A percentile compares a stretch with the other conserved stretches of the same genome.
These are phyloP conservation scores for Lepraria neglecta DNA, from an alignment of 495 filamentous ascomycete genomes.

Conservation along the genomic window DNA sequence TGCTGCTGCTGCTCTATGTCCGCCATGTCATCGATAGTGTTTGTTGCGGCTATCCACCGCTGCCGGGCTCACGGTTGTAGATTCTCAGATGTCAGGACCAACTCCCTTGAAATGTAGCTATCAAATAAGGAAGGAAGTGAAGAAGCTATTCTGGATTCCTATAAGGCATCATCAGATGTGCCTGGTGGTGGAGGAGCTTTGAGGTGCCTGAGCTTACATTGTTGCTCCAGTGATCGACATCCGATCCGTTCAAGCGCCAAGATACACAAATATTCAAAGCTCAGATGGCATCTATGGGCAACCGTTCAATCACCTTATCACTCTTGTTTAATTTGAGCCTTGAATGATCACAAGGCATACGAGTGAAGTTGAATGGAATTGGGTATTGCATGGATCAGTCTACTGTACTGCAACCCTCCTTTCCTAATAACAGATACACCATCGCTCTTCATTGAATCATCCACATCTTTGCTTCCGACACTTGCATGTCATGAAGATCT, in stretches of 20 bases:
- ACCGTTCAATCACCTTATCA: neutral
- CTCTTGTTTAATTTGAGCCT: neutral
- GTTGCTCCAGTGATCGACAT: conserved; percentile 15
- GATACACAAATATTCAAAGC: neutral
- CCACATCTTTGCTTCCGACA: conserved; percentile 18
- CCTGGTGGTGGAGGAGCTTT: neutral
- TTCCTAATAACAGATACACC: conserved; percentile 8
- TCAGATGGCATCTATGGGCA: neutral
- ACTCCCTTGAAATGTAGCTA: neutral
- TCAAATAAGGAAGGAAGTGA: neutral
- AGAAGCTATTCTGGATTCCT: neutral
- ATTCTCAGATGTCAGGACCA: neutral
- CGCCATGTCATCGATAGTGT: conserved; percentile 17
- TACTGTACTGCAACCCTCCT: conserved; percentile 11
- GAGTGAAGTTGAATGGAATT: no score
- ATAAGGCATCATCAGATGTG: neutral
- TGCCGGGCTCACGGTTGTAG: neutral
- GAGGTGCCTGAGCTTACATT: neutral
- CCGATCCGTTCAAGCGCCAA: neutral
- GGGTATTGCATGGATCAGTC: conserved; percentile 10
- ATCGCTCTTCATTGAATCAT: conserved; percentile 22
- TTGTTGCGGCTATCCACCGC: conserved; percentile 7
- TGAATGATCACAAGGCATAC: neutral
- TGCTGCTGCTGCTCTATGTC: conserved; percentile 20
- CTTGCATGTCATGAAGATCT: conserved; percentile 20